Evolutionary conservation across 495 filamentous ascomycete genomes (phyloP), one percentile per base, ranked within the genome.

Genomic region (Neurospora sp.): DNA sequence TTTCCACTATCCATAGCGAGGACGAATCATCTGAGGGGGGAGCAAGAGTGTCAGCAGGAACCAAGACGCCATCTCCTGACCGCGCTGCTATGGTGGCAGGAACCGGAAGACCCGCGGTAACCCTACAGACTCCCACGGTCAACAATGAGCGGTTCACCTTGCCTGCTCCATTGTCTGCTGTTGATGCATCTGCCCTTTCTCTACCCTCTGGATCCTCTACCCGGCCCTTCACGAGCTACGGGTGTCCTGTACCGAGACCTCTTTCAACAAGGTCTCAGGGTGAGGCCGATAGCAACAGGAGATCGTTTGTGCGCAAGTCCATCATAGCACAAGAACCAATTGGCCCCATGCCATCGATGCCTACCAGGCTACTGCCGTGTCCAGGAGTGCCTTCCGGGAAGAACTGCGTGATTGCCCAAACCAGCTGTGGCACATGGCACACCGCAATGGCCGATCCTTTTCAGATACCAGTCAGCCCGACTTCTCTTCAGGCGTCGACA

Each of bases 1-100:
- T 85, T 11, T 85, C 84, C 12, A 85, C 83, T 3, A 71, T 85
- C 1, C 81, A 83, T 71, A 85, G 83, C 71, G 82, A 82, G 76
- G 83, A 85, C 70, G 84, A 85, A 72, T 72, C 73, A 74, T 72
- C 74, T 1, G 78, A 78, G 12, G 76, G 73, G 10, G 73, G 27
- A 12, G 53, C 70, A 18, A 68, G 44, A 59, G 42, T 71, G 0
- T 71, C 70, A 9, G 53, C 44, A 12, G 42, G 42, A 18, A 35
- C 44, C 6, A 71, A 71, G 42, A 71, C 27, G 53, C 53, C 53
- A 35, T 66, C 53, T 7, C 53, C 53, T 4, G 27, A 66, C 53
- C 53, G 27, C 35, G 27, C 53, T 35, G 27, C 53, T 66, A 35
- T 16, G 27, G 53, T 35, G 7, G 53, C 27, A 37, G 27, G 27